Evolutionary conservation across 2,329 filamentous ascomycete genomes (phyloP), one percentile per base, ranked within the genome.

Genomic region (Aspergillus transmontanensis): DNA sequence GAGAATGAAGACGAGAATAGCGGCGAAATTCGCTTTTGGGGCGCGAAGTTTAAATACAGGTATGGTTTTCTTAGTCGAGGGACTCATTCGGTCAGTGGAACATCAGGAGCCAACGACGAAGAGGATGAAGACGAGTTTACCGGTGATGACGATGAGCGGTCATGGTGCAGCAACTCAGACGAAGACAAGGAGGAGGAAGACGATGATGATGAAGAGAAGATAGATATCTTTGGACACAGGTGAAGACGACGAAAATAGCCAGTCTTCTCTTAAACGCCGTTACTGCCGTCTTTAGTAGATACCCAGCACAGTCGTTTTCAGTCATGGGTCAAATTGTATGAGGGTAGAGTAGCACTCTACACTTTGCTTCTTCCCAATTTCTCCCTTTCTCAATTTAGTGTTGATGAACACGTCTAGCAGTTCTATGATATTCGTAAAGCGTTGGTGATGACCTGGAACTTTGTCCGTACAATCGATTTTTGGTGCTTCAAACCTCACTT

Each of bases 11-110:
- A 79, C 10, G 84, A 86, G 19, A 84, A 84, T 0, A 83, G 85
- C 21, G 86, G 87, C 60, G 84, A 89, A 62, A 71, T 89, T 34
- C 83, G 84, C 34, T 83, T 89, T 57, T 89, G 87, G 85, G 83
- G 83, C 53, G 78, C 81, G 14, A 82, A 80, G 72, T 78, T 83
- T 26, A 73, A 74, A 51, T 75, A 76, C 58, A 73, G 71, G 59
- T 78, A 78, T 68, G 69, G 75, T 7, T 73, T 79, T 36, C 73
- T 79, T 56, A 67, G 73, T 7, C 71, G 71, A 26, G 72, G 73
- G 36, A 66, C 68, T 4, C 67, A 72, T 43, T 66, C 68, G n/a
- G 62, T 62, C 4, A 72, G 76, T 60, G 65, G 64, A 7, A 45
- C 62, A 11, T 66, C 67, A 28, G 68, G 68, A 54, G 61, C 59